Evolutionary conservation across 345 rosid species (phyloP).

Genomic region (Salix suchowensis): DNA sequence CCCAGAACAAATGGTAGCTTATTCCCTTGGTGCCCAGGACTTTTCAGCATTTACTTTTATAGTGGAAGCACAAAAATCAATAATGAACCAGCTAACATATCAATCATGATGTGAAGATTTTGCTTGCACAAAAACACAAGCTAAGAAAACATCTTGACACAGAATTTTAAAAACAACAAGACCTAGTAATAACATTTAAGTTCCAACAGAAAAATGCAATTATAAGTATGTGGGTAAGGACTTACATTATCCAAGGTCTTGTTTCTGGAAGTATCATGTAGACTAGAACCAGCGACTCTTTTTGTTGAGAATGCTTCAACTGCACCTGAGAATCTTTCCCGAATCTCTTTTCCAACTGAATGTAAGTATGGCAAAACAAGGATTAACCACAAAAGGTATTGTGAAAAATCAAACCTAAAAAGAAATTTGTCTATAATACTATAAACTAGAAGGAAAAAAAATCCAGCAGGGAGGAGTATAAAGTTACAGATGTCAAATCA

Average conservation of each 20-base stretch:
- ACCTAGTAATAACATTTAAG: not conserved
- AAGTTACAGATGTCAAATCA: not conserved
- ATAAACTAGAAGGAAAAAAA: not conserved
- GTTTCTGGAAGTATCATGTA: constrained; percentile 51
- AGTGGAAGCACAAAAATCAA: not conserved
- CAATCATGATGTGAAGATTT: not conserved
- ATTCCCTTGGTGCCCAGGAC: too few species aligned
- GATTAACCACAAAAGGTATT: not conserved
- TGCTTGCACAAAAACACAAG: not conserved
- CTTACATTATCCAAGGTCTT: constrained; percentile 45
- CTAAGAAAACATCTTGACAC: not conserved
- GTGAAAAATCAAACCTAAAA: not conserved
- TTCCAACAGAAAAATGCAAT: not conserved
- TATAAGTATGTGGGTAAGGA: not conserved
- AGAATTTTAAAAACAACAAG: not conserved
- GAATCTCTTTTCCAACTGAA: constrained; percentile 74
- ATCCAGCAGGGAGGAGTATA: not conserved
- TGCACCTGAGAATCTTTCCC: constrained; percentile 75
- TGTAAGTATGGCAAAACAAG: not conserved
- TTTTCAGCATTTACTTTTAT: too few species aligned
- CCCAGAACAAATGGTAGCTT: not conserved
- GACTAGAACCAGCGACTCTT: constrained; percentile 50
- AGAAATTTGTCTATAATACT: not conserved
- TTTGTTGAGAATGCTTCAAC: constrained; percentile 75
- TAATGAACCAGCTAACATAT: not conserved